phyloP scores from a whole-genome alignment of 345 rosid genomes.

The Salix brachista region DNA sequence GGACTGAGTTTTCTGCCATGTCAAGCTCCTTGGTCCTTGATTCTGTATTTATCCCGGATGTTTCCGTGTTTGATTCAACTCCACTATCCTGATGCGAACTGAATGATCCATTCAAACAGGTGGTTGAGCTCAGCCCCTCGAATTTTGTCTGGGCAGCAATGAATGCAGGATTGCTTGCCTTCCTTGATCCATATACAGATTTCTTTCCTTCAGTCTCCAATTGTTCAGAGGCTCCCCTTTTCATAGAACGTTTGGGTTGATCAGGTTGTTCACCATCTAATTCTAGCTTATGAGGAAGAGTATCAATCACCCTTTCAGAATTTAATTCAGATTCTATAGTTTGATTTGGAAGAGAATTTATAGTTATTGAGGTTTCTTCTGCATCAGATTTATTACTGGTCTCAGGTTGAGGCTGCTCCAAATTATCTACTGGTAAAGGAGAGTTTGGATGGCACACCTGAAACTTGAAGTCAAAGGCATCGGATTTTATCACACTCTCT shows the following conservation, averaged over 20 bases:
- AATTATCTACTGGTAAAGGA: constrained; percentile 18
- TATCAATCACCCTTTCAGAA: constrained; percentile 26
- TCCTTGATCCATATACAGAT: constrained; percentile 40
- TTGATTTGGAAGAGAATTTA: constrained; percentile 28
- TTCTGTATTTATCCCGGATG: constrained; percentile 24
- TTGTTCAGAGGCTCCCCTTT: constrained; percentile 52
- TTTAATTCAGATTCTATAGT: constrained; percentile 19
- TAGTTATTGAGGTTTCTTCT: constrained; percentile 37
- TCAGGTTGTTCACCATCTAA: constrained; percentile 49
- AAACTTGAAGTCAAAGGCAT: constrained; percentile 27
- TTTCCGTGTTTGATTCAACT: constrained; percentile 36
- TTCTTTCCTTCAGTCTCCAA: constrained; percentile 45
- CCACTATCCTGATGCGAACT: constrained; percentile 39
- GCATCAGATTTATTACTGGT: constrained; percentile 30
- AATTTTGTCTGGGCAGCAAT: constrained; percentile 68
- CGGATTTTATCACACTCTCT: constrained; percentile 36
- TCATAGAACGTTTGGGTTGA: constrained; percentile 36
- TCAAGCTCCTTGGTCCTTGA: constrained; percentile 25
- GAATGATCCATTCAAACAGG: constrained; percentile 38
- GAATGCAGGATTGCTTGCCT: constrained; percentile 62
- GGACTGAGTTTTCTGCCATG: constrained; percentile 30
- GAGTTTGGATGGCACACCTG: constrained; percentile 23
- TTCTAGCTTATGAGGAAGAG: constrained; percentile 35
- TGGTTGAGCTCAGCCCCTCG: constrained; percentile 55
- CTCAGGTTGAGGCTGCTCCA: constrained; percentile 38